phyloP scores from a whole-genome alignment of 768 basidiomycete genomes.

The Podaxis rugospora region DNA sequence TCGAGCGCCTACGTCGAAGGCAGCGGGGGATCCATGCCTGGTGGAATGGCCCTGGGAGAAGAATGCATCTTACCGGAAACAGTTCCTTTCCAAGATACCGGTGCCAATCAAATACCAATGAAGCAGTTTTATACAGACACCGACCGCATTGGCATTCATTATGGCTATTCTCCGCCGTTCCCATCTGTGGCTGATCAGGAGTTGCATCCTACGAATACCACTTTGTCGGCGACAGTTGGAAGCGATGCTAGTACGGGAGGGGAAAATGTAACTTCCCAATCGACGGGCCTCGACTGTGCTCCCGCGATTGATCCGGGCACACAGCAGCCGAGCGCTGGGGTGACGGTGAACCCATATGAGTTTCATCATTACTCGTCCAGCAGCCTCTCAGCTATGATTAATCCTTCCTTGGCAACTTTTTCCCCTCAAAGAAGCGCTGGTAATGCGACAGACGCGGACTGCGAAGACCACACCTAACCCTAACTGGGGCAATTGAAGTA shows the following conservation, averaged over 20 bases:
- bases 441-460: background rate
- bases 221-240: background rate
- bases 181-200: background rate
- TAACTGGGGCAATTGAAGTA: background rate
- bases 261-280: background rate
- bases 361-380: constrained; percentile 1
- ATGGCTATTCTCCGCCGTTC: background rate
- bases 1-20: background rate
- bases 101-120: background rate
- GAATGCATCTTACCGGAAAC: background rate
- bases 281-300: background rate
- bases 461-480: background rate
- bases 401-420: background rate
- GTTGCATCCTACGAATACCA: background rate
- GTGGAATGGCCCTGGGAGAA: background rate
- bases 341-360: background rate
- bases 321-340: background rate
- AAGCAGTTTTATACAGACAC: background rate
- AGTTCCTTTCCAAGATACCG: background rate
- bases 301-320: background rate
- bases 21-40: background rate
- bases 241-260: background rate
- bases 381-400: constrained; percentile 9
- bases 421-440: background rate
- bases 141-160: background rate